A percentile compares a stretch with the other conserved stretches of the same genome.
Conservation (phyloP, 2,329 filamentous ascomycete species). For the Fusarium algeriense region DNA sequence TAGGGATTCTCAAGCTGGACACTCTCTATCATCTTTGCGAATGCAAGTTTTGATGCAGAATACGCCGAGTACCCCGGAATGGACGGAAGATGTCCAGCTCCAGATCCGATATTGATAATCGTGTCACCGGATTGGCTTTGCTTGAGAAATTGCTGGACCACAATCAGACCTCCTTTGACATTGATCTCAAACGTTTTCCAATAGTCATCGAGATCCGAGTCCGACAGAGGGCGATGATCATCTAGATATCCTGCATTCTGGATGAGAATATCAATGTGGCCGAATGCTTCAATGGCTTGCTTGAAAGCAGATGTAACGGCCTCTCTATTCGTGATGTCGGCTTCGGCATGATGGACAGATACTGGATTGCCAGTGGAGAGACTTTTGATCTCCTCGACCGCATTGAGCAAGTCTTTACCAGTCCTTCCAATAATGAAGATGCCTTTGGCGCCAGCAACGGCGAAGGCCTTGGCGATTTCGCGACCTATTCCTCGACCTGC, state of each 20-base stretch:
- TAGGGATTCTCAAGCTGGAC: background rate
- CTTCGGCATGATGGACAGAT: background rate
- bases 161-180: conserved; percentile 2
- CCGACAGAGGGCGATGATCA: background rate
- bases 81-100: background rate
- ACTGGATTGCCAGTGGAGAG: background rate
- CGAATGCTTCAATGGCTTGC: background rate
- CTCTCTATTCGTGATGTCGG: background rate
- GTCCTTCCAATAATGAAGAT: background rate
- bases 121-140: background rate
- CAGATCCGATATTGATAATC: conserved; percentile 4
- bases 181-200: conserved; percentile 8
- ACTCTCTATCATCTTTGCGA: conserved; percentile 3
- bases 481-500: background rate
- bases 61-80: conserved; percentile 6
- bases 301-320: background rate
- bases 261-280: background rate
- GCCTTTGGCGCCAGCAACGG: background rate
- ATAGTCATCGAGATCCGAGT: background rate
- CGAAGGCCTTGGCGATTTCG: conserved; percentile 2
- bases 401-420: background rate
- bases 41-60: conserved; percentile 6
- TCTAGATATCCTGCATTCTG: conserved; percentile 12
- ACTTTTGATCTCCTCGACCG: background rate
- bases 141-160: background rate